Conservation (phyloP, 768 basidiomycete genomes). For the Rhodotorula kratochvilovae region DNA sequence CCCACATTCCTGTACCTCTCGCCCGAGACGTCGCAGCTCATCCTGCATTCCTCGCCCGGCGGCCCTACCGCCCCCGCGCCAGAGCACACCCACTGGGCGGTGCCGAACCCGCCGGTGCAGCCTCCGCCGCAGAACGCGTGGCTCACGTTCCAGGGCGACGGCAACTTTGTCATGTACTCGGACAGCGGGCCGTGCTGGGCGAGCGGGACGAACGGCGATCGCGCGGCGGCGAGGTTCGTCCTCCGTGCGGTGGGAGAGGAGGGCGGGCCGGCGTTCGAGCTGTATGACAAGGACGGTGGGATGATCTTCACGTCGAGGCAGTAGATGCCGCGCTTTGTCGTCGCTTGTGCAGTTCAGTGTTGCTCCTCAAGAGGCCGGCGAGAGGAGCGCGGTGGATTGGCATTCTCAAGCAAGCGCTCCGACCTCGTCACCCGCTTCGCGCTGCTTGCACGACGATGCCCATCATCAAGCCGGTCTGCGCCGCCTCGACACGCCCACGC, state of each 20-base stretch:
- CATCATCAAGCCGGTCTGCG: too few species aligned
- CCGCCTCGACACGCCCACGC: too few species aligned
- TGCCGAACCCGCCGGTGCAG: background rate
- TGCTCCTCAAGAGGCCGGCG: too few species aligned
- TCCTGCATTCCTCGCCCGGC: conserved; percentile 39
- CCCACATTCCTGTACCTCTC: conserved; percentile 40
- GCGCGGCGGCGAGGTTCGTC: conserved; percentile 4
- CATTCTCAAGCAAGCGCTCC: too few species aligned
- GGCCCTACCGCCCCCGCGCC: conserved; percentile 27
- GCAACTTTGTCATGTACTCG: conserved; percentile 33
- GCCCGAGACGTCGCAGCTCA: conserved; percentile 38
- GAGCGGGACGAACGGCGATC: conserved; percentile 23
- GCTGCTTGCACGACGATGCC: too few species aligned
- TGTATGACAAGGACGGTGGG: conserved; percentile 5
- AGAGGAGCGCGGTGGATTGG: too few species aligned
- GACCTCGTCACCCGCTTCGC: too few species aligned
- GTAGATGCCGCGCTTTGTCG: background rate
- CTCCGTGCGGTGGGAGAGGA: conserved; percentile 22
- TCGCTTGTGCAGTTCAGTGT: too few species aligned
- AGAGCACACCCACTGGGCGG: conserved; percentile 23
- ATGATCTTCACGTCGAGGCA: background rate
- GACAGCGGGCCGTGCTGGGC: conserved; percentile 25
- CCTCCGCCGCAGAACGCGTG: conserved; percentile 11
- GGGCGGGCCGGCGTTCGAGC: conserved; percentile 30
- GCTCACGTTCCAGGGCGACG: conserved; percentile 35